Percentiles rank a stretch among this genome's conserved stretches.
These are phyloP conservation scores for Phytophthora hybrid DNA, from an alignment of 352 stramenopile species.

Conservation along the genomic window DNA sequence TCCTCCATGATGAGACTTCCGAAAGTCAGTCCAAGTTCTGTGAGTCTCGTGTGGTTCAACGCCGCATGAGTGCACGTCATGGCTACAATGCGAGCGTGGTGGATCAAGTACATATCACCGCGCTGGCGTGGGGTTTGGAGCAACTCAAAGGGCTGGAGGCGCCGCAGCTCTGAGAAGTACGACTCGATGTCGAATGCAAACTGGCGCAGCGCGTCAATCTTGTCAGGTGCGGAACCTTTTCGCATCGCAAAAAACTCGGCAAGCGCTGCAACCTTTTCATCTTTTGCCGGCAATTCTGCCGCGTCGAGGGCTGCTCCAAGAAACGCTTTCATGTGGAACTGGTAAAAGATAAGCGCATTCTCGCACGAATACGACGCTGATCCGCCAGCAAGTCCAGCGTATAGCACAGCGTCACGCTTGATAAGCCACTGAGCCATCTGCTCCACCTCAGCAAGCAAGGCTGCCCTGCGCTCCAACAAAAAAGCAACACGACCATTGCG, in stretches of 20 bases:
- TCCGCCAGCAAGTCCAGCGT: conserved; percentile 62
- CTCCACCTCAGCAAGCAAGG: conserved; percentile 94
- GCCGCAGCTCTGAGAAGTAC: conserved; percentile 94
- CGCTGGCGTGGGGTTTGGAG: conserved; percentile 93
- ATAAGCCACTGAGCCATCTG: conserved; percentile 92
- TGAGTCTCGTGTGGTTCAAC: conserved; percentile 85
- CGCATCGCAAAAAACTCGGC: conserved; percentile 53
- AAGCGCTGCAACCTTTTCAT: conserved; percentile 34
- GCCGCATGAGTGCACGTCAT: conserved; percentile 97
- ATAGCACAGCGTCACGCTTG: conserved; percentile 38
- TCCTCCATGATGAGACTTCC: conserved; percentile 96
- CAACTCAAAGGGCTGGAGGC: conserved; percentile 96
- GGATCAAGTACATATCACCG: conserved; percentile 95
- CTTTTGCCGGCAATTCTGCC: conserved; percentile 21
- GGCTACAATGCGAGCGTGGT: conserved; percentile 94
- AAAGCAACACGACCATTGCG: conserved; percentile 92
- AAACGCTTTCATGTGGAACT: conserved; percentile 87
- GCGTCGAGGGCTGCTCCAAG: conserved; percentile 57
- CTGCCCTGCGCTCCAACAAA: conserved; percentile 64
- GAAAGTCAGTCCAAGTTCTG: conserved; percentile 84
- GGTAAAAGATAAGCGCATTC: conserved; percentile 96
- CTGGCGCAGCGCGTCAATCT: conserved; percentile 37
- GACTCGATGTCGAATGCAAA: conserved; percentile 80
- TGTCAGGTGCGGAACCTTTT: conserved; percentile 35
- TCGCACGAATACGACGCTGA: conserved; percentile 96